These are phyloP conservation scores for Camellia lanceoleosa DNA, from an alignment of 148 eudicot species.

Conservation along the genomic window DNA sequence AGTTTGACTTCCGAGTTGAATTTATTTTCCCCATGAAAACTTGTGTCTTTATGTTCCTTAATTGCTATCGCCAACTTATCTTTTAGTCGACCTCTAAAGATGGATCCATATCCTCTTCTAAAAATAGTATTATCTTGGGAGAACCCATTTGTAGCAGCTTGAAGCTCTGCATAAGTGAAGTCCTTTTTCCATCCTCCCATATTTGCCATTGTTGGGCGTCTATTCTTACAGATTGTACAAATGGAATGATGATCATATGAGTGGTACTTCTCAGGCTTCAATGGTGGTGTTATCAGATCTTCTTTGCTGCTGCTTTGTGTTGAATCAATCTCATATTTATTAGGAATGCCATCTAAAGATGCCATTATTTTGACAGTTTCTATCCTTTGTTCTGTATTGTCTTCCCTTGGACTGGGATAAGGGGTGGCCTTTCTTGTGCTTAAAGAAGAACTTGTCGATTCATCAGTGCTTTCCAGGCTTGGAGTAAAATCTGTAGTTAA, in stretches of 20 bases:
- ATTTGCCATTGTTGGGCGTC: conserved; percentile 12
- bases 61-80: conserved; percentile 24
- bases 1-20: conserved; percentile 34
- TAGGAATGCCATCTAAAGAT: not conserved
- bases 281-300: not conserved
- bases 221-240: conserved; percentile 25
- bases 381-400: not conserved
- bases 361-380: not conserved
- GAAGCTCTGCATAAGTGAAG: conserved; percentile 21
- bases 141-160: conserved; percentile 31
- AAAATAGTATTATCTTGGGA: conserved; percentile 20
- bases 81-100: conserved; percentile 26
- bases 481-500: not conserved
- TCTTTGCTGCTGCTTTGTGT: not conserved
- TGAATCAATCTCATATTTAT: not conserved
- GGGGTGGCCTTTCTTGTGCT: not conserved
- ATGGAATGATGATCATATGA: not conserved
- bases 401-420: not conserved
- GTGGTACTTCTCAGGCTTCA: conserved; percentile 6
- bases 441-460: not conserved
- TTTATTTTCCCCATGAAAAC: conserved; percentile 29
- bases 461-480: not conserved
- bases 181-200: not conserved
- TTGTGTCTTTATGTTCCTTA: conserved; percentile 26
- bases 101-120: conserved; percentile 33